phyloP scores from a whole-genome alignment of 371 early-diverging fungal species.

The Smittium culicis region DNA sequence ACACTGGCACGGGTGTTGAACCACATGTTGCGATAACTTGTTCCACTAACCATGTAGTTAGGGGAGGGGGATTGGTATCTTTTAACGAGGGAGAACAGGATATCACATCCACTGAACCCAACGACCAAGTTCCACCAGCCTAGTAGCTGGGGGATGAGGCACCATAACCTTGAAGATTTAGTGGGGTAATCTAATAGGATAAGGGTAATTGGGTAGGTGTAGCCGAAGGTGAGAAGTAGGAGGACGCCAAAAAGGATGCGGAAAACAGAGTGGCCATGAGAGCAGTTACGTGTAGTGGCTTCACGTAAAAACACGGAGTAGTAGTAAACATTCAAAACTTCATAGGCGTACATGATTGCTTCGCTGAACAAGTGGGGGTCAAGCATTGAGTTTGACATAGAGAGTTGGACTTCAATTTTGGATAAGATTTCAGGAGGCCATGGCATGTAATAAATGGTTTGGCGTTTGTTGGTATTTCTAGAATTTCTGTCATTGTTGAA shows the following conservation, averaged over 20 bases:
- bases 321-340: constrained; percentile 31
- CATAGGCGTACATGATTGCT: constrained; percentile 30
- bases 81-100: constrained; percentile 22
- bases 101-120: constrained; percentile 30
- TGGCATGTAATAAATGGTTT: constrained; percentile 29
- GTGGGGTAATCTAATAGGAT: constrained; percentile 24
- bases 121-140: constrained; percentile 35
- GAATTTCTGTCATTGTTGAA: background rate
- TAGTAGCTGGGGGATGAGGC: constrained; percentile 22
- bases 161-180: constrained; percentile 21
- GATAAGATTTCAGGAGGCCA: constrained; percentile 33
- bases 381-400: constrained; percentile 26
- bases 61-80: constrained; percentile 28
- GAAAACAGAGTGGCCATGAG: constrained; percentile 28
- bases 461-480: background rate
- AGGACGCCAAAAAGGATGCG: constrained; percentile 25
- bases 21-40: constrained; percentile 26
- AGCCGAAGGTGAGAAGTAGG: constrained; percentile 25
- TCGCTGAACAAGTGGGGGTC: constrained; percentile 25
- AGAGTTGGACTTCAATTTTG: constrained; percentile 28
- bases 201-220: constrained; percentile 26
- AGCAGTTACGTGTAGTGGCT: constrained; percentile 29
- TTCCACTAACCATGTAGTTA: constrained; percentile 4
- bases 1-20: constrained; percentile 26
- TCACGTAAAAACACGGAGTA: constrained; percentile 30